phyloP scores from a whole-genome alignment of 768 basidiomycete species.

The Auriscalpium orientale region DNA sequence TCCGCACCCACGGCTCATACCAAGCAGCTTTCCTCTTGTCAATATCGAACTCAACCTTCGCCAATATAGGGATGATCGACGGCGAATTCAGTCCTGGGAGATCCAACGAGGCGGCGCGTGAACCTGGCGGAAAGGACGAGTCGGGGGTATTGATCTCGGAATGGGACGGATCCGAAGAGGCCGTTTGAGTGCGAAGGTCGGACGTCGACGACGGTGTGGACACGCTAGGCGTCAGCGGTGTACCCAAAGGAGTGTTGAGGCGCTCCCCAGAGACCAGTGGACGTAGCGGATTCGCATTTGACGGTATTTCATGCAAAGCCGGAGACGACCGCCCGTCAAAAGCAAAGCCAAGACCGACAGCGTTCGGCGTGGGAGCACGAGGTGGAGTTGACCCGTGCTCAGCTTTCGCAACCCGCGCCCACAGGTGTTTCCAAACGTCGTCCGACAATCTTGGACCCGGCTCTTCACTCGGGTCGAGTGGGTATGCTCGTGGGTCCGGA shows the following conservation, averaged over 20 bases:
- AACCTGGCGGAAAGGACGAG: slow-evolving; percentile 25
- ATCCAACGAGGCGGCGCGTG: slow-evolving; percentile 43
- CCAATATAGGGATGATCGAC: slow-evolving; percentile 74
- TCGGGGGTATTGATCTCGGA: slow-evolving; percentile 21
- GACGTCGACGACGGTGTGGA: slow-evolving; percentile 46
- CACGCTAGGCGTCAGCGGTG: slow-evolving; percentile 30
- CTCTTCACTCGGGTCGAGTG: slow-evolving; percentile 32
- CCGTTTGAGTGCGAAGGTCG: slow-evolving; percentile 33
- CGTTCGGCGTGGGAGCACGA: slow-evolving; percentile 30
- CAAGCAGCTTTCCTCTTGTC: slow-evolving; percentile 72
- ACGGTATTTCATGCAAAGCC: neutral
- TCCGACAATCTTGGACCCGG: slow-evolving; percentile 81
- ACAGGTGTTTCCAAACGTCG: slow-evolving; percentile 83
- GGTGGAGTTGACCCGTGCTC: slow-evolving; percentile 40
- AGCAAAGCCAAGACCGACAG: slow-evolving; percentile 34
- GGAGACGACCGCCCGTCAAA: slow-evolving; percentile 4
- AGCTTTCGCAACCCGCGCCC: slow-evolving; percentile 60
- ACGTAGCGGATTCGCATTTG: slow-evolving; percentile 28
- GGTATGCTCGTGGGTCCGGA: slow-evolving; percentile 1
- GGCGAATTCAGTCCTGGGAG: slow-evolving; percentile 59
- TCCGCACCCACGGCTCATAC: slow-evolving; percentile 80
- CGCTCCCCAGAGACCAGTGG: slow-evolving; percentile 34
- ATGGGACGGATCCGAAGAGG: slow-evolving; percentile 11
- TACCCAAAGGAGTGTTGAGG: slow-evolving; percentile 23
- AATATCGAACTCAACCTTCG: slow-evolving; percentile 94